Conservation (phyloP, 331 rosid genomes). For the Saraca asoca region DNA sequence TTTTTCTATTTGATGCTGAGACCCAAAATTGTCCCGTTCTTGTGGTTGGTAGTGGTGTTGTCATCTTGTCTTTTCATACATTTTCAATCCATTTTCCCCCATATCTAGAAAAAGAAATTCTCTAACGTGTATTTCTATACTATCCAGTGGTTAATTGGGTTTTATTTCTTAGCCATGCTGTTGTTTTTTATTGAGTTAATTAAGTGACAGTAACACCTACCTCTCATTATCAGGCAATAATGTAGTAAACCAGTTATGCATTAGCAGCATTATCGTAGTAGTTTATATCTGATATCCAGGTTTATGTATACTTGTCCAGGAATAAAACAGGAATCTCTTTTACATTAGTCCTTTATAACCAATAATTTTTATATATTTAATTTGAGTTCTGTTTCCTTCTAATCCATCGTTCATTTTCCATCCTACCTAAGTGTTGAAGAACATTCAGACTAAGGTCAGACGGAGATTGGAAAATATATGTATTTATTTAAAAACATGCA, state of each 20-base stretch:
- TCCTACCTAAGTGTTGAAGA: background rate
- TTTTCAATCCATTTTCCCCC: slow-evolving; percentile 3
- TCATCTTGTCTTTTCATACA: slow-evolving; percentile 3
- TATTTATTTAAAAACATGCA: slow-evolving; percentile 23
- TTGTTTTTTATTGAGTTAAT: too few relatives aligned
- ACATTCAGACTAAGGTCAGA: background rate
- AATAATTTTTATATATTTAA: too few relatives aligned
- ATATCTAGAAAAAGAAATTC: background rate
- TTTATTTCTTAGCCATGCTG: too few relatives aligned
- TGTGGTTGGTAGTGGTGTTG: slow-evolving; percentile 1
- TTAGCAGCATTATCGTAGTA: too few relatives aligned
- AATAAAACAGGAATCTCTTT: background rate
- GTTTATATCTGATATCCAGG: background rate
- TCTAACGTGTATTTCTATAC: background rate
- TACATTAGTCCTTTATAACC: too few relatives aligned
- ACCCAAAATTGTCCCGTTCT: background rate
- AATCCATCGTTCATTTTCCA: background rate
- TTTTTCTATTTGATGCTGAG: slow-evolving; percentile 2
- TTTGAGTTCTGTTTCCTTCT: too few relatives aligned
- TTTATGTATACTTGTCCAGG: background rate
- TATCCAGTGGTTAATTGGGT: too few relatives aligned
- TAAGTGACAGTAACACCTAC: background rate
- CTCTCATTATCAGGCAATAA: slow-evolving; percentile 6
- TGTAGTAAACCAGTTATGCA: background rate
- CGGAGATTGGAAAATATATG: background rate